A percentile compares a stretch with the other conserved stretches of the same genome.
These are phyloP conservation scores for Poterioochromonas sp. DNA, from an alignment of 352 stramenopile species.

Conservation along the genomic window DNA sequence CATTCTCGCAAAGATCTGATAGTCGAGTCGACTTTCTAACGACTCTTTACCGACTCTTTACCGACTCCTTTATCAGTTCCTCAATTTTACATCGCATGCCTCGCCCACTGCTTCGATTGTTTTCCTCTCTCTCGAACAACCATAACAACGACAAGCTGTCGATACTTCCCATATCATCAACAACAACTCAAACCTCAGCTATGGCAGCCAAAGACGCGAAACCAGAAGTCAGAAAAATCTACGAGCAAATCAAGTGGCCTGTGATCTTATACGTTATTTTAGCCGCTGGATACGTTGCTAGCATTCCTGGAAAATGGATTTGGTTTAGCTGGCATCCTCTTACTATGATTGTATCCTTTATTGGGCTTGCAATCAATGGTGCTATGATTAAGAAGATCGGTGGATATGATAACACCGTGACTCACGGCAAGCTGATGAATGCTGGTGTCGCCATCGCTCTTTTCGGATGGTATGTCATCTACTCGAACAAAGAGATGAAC, in stretches of 20 bases:
- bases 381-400: conserved; percentile 39
- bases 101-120: too few relatives aligned
- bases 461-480: conserved; percentile 39
- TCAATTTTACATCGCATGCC: too few relatives aligned
- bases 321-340: conserved; percentile 41
- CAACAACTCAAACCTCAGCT: too few relatives aligned
- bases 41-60: too few relatives aligned
- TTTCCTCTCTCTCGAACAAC: too few relatives aligned
- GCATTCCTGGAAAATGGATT: conserved; percentile 10
- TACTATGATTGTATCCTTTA: conserved; percentile 34
- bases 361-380: conserved; percentile 27
- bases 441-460: not conserved
- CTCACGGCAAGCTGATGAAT: conserved; percentile 36
- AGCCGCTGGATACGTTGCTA: not conserved
- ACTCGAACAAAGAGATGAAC: conserved; percentile 40
- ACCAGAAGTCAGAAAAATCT: too few relatives aligned
- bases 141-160: too few relatives aligned
- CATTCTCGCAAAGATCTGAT: too few relatives aligned
- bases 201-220: too few relatives aligned
- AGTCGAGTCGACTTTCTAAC: too few relatives aligned
- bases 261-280: not conserved
- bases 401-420: conserved; percentile 37
- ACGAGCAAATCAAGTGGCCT: not conserved
- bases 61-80: too few relatives aligned
- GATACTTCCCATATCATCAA: too few relatives aligned